Base-by-base conservation (phyloP, 768 basidiomycete species). In the Neoboletus magnificus region DNA sequence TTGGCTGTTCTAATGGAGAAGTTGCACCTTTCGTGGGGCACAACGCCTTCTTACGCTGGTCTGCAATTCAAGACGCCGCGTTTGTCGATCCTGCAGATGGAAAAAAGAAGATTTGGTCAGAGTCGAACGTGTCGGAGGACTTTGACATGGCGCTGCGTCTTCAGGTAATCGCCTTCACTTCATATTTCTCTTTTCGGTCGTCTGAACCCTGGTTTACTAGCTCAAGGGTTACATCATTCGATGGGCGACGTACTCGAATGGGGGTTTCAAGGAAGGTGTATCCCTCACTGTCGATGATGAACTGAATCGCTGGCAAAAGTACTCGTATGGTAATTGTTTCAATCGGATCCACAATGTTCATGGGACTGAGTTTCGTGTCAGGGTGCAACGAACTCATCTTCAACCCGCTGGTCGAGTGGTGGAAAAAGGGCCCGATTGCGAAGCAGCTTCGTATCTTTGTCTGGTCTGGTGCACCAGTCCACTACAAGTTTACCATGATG, bases 191-290 rank as follows among this genome's bases (percentile, higher is more conserved):
- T 15, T 88, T 90, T 66, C 86, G 87, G 89, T 56, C 85, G 89
- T 20, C 90, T 65, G 23, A 64, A 25, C 4, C 12, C 18, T 1
- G 1, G 10, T 63, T 65, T 20, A 76, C 74, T n/a, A 66, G 66
- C 61, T 67, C 56, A 69, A 54, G 36, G 58, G 60, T 22, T 69
- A 69, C 32, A 57, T 1, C 29, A 69, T 72, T 48, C 85, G 63
- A 22, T 75, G 89, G 92, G 87, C 92, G 22, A 90, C 89, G 1
- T 95, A 95, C 67, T 88, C 86, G 1, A 79, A 88, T 8, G 88
- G 91, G 39, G 89, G 85, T 1, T 95, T 95, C 79, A 89, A 93
- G 73, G 93, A 97, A 65, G 93, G 93, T 59, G 93, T 97, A 20
- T 91, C 89, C 0, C 73, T 97, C 27, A 94, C 93, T 0, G 87